Base-by-base conservation (phyloP, 2,329 filamentous ascomycete genomes). In the Neodidymelliopsis sp. region DNA sequence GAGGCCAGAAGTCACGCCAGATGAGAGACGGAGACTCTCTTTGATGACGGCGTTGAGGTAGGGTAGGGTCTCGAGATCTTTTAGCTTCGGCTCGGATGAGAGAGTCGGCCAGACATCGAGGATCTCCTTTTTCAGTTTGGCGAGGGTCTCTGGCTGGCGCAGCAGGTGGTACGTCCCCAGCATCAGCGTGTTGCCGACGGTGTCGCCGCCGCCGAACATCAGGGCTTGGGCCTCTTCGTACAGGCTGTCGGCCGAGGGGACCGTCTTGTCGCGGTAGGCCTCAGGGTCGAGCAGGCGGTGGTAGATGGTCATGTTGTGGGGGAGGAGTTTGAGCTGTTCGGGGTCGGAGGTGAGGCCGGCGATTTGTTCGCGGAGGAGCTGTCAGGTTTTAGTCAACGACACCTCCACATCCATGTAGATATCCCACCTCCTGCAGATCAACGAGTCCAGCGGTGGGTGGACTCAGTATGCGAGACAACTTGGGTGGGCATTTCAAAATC, bases 201-300 rank as follows among this genome's bases (percentile, higher is more conserved):
- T 79, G 46, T 80, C 76, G 10, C 69, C 69, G 11, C 77, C 79
- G 6, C 71, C 78, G 53, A 79, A 79, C 54, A 80, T 66, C 38
- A 81, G 64, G 0, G 74, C 72, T 56, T 75, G 72, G 1, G 71
- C 72, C 63, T 80, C 78, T 13, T 79, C 75, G 33, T 73, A 75
- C 3, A 80, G 56, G 33, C 66, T 71, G 2, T 54, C 63, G 5
- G 63, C 40, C 3, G 59, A 63, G 4, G 73, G 71, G 1, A 72
- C 59, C 0, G 51, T 66, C 19, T 68, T 65, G 41, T 60, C 62
- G n/a, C 65, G 62, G 49, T 72, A 66, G 1, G 62, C 59, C 22
- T 68, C 61, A 1, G 65, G 57, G 33, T 73, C 67, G 53, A 74
- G 56, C 2, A 74, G 62, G 4, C 66, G 63, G 34, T 73, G 69